Evolutionary conservation across 2,329 filamentous ascomycete species (phyloP).

Genomic region (Colletotrichum gloeosporioides): DNA sequence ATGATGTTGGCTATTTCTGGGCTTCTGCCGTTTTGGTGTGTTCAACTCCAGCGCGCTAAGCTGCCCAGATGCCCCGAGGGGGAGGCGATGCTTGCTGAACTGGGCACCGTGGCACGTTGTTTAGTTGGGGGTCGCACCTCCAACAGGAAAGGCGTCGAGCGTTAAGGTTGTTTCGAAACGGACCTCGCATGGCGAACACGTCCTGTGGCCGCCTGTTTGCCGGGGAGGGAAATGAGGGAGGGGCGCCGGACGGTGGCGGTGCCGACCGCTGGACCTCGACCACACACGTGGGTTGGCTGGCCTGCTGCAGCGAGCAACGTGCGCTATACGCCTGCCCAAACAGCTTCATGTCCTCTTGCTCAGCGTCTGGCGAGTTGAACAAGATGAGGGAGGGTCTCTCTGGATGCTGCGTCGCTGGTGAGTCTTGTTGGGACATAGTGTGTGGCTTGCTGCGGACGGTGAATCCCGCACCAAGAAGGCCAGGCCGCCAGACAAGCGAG

Average conservation of each 20-base stretch:
- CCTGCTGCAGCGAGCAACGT: neutral
- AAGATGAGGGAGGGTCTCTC: neutral
- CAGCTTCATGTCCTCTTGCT: neutral
- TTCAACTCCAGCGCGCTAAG: neutral
- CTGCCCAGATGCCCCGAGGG: neutral
- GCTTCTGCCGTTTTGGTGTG: neutral
- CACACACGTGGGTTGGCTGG: neutral
- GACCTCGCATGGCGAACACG: constrained; percentile 8
- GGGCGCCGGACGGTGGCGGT: constrained; percentile 3
- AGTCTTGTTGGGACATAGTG: neutral
- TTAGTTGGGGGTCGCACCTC: neutral
- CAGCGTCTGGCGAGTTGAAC: neutral
- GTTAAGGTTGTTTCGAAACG: constrained; percentile 22
- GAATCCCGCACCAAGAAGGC: neutral
- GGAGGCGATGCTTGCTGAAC: constrained; percentile 3
- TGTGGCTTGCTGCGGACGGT: neutral
- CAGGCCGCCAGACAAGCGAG: neutral
- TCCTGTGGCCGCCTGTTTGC: constrained; percentile 5
- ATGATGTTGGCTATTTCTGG: neutral
- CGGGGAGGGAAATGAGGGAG: constrained; percentile 11
- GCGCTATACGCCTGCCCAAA: neutral
- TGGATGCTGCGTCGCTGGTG: neutral
- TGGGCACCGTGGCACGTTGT: neutral
- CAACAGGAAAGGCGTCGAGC: neutral
- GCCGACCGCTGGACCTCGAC: constrained; percentile 5